Base-by-base conservation (phyloP, 495 filamentous ascomycete genomes). In the Xylaria grammica region DNA sequence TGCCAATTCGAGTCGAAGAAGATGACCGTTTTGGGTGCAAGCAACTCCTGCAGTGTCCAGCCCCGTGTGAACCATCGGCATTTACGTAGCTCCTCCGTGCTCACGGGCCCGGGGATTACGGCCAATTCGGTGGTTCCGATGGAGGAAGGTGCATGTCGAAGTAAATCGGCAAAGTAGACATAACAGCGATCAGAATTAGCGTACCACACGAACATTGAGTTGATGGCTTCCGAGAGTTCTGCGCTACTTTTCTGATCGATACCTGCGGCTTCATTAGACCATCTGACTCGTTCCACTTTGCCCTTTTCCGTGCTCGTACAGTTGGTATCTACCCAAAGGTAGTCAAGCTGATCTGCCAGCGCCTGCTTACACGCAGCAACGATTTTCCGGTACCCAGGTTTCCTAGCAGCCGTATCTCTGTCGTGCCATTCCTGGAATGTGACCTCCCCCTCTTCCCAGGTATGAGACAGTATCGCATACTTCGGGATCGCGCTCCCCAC, bases 391-490 rank as follows among this genome's bases (percentile, higher is more conserved):
- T 52, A 52, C 5, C 34, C 49, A 17, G 1, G 40, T n/a, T 65
- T 69, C 42, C 63, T 62, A 26, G 7, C 15, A 29, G n/a, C 13
- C 24, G 34, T 6, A n/a, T 19, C 17, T 32, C 10, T 20, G 29
- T 45, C 32, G 8, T 67, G 65, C 20, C 75, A 69, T 2, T 79
- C 72, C 44, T 74, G 65, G 17, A 75, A 72, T 1, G 55, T 59
- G 0, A 75, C 70, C 56, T 80, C 76, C 6, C 71, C 68, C 13
- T 69, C 42, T n/a, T 67, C 69, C 78, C 77, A 79, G 0, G 62
- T 70, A 56, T 79, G 77, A 0, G 75, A 79, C 3, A 78, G 49
- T 17, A 79, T 76, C 2, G 74, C 75, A 52, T 79, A 79, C n/a
- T 20, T 3, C 3, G 71, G 73, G 7, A 69, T 64, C 3, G 63